Evolutionary conservation across 139 green algal genomes (phyloP).

Genomic region (Choricystis sp.): DNA sequence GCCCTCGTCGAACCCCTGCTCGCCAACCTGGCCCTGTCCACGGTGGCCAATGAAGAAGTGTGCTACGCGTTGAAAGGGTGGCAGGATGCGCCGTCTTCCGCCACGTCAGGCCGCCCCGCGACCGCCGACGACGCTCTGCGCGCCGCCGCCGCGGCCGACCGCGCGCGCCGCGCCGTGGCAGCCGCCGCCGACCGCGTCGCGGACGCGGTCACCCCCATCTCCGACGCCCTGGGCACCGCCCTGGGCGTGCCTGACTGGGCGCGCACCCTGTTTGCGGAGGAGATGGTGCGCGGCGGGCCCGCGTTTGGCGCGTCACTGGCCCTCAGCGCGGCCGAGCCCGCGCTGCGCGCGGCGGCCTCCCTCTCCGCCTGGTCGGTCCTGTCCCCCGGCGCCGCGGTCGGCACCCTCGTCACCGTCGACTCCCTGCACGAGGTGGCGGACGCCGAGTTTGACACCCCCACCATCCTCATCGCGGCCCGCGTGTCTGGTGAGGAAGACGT

Average conservation of each 20-base stretch:
- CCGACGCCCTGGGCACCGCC: constrained; percentile 37
- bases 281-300: constrained; percentile 75
- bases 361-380: constrained; percentile 87
- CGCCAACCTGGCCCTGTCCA: constrained; percentile 86
- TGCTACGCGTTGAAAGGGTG: constrained; percentile 90
- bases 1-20: constrained; percentile 77
- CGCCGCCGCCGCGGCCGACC: constrained; percentile 72
- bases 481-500: constrained; percentile 90
- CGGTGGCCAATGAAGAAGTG: constrained; percentile 90
- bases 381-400: constrained; percentile 38
- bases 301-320: constrained; percentile 80
- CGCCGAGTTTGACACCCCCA: constrained; percentile 62
- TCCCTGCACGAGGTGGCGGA: constrained; percentile 72
- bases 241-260: constrained; percentile 76
- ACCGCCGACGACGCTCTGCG: constrained; percentile 65
- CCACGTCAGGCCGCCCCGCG: constrained; percentile 34
- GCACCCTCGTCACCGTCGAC: constrained; percentile 51
- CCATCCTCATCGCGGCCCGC: constrained; percentile 63
- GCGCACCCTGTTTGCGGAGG: constrained; percentile 75
- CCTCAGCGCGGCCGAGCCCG: constrained; percentile 52
- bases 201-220: constrained; percentile 30
- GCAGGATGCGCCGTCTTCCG: constrained; percentile 41
- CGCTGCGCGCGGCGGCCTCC: constrained; percentile 57
- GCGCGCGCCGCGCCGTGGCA: constrained; percentile 59
- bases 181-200: constrained; percentile 38